phyloP scores from a whole-genome alignment of 148 eudicot genomes.

The Silene conica region DNA sequence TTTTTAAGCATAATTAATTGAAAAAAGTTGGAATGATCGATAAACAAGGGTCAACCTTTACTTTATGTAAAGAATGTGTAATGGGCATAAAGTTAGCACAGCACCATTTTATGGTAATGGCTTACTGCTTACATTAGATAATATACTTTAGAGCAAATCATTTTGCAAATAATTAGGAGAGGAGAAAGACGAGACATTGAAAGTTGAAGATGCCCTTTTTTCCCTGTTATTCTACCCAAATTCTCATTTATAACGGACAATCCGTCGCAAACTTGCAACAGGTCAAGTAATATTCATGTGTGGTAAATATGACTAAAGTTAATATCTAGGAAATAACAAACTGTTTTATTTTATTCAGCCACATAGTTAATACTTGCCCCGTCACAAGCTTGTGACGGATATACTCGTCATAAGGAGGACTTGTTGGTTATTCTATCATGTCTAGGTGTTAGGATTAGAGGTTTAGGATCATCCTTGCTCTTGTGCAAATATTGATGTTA shows the following conservation, averaged over 20 bases:
- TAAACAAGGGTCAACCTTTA: background rate
- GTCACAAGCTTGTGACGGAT: no score
- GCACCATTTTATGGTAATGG: background rate
- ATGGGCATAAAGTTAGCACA: conserved; percentile 11
- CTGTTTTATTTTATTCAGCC: no score
- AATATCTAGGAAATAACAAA: no score
- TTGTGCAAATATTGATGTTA: background rate
- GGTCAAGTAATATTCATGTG: no score
- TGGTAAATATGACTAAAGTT: no score
- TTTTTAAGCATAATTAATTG: no score
- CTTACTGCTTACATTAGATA: background rate
- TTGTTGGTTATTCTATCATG: background rate
- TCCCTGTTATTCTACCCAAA: background rate
- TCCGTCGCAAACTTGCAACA: no score
- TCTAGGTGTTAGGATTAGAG: background rate
- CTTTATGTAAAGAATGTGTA: background rate
- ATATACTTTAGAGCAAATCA: background rate
- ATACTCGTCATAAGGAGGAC: no score
- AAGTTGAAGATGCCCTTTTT: background rate
- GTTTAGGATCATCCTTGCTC: background rate
- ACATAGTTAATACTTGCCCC: no score
- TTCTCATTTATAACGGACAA: no score
- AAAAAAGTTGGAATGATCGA: no score
- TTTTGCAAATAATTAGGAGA: background rate
- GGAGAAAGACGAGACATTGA: background rate